Evolutionary conservation across 768 basidiomycete species (phyloP).

Genomic region (Tulasnella sp.): DNA sequence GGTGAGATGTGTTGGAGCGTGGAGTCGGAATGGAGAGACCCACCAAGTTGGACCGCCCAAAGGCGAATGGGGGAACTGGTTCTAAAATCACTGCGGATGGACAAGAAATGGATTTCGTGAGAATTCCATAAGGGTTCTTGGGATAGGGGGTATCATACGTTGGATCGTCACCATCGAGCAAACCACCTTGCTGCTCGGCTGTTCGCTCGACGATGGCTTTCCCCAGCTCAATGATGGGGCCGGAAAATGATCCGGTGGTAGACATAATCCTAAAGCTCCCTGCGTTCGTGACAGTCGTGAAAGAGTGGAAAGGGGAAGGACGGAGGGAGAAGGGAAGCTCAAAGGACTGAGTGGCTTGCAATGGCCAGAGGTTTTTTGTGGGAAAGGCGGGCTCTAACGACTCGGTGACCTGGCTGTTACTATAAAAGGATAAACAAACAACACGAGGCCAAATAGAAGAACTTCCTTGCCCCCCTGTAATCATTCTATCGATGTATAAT

Average conservation of each 20-base stretch:
- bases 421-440: neutral
- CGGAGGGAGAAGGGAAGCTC: neutral
- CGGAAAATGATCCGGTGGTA: slow-evolving; percentile 12
- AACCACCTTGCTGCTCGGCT: slow-evolving; percentile 49
- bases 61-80: slow-evolving; percentile 59
- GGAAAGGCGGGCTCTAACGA: neutral
- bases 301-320: neutral
- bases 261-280: neutral
- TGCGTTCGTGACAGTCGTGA: neutral
- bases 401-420: neutral
- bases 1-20: too few species aligned
- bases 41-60: slow-evolving; percentile 76
- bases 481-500: neutral
- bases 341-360: neutral
- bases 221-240: slow-evolving; percentile 11
- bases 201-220: slow-evolving; percentile 6
- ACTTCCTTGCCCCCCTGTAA: neutral
- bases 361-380: neutral
- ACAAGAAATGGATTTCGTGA: neutral
- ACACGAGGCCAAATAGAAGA: neutral
- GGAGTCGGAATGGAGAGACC: slow-evolving; percentile 25
- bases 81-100: slow-evolving; percentile 39
- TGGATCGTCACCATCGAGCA: slow-evolving; percentile 70
- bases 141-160: slow-evolving; percentile 27
- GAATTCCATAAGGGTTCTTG: neutral